These are phyloP conservation scores for Thinopyrum elongatum DNA, from an alignment of 176 grass and related monocot species.

Conservation along the genomic window DNA sequence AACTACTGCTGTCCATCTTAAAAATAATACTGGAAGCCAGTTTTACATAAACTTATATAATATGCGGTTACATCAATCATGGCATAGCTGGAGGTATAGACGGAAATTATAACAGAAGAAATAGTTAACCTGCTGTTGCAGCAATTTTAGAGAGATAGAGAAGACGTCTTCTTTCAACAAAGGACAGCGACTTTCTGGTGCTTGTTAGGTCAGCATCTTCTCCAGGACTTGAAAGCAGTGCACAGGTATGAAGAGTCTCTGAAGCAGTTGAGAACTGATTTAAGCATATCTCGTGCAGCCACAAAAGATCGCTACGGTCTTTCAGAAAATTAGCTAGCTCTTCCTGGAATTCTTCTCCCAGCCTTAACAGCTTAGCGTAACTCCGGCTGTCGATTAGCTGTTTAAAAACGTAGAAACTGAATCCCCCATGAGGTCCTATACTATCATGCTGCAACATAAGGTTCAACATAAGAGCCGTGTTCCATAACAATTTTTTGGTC, in stretches of 20 bases:
- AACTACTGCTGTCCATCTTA: constrained; percentile 18
- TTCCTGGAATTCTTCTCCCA: constrained; percentile 98
- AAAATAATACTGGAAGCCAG: neutral
- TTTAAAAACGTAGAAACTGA: constrained; percentile 90
- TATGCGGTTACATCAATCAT: constrained; percentile 12
- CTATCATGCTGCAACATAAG: constrained; percentile 84
- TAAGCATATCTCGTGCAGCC: constrained; percentile 90
- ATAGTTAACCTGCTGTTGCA: constrained; percentile 74
- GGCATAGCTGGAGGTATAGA: neutral
- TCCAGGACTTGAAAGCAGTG: constrained; percentile 39
- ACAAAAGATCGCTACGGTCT: constrained; percentile 71
- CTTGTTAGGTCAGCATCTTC: constrained; percentile 43
- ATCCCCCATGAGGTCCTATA: constrained; percentile 84
- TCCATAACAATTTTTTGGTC: constrained; percentile 10
- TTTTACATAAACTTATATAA: constrained; percentile 20
- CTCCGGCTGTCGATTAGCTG: constrained; percentile 57
- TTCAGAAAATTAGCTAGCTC: constrained; percentile 86
- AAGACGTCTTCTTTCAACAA: constrained; percentile 75
- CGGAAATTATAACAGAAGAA: constrained; percentile 19
- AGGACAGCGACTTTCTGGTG: constrained; percentile 39
- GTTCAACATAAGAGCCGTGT: constrained; percentile 36
- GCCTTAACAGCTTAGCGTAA: constrained; percentile 80
- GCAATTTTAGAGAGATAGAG: constrained; percentile 98
- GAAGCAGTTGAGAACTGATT: constrained; percentile 83
- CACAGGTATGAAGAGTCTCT: constrained; percentile 69